phyloP scores from a whole-genome alignment of 2,329 filamentous ascomycete genomes.

The Colletotrichum tanaceti region DNA sequence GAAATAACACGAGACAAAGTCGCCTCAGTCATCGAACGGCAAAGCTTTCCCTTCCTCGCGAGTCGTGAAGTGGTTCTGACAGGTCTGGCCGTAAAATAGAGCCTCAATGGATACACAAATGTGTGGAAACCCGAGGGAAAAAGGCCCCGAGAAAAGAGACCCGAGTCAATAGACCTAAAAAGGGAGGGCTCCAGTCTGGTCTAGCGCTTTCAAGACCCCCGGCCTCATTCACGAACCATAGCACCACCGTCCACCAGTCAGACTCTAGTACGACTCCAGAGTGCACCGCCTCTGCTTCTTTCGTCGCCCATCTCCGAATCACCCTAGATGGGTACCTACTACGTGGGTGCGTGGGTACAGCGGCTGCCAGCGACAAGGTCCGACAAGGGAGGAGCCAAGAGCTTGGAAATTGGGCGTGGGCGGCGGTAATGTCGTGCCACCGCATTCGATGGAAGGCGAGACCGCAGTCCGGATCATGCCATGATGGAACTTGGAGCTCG shows the following conservation, averaged over 20 bases:
- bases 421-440: conserved; percentile 26
- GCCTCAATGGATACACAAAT: neutral
- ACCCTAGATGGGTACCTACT: conserved; percentile 18
- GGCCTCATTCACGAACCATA: conserved; percentile 23
- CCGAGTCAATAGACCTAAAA: neutral
- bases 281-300: conserved; percentile 14
- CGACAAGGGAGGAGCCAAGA: conserved; percentile 29
- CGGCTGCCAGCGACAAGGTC: conserved; percentile 5
- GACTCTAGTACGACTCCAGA: neutral
- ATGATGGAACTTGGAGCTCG: conserved; percentile 7
- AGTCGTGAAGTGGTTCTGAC: conserved; percentile 10
- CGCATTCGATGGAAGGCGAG: conserved; percentile 22
- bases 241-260: neutral
- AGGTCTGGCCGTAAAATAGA: conserved; percentile 31
- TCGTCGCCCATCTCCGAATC: conserved; percentile 25
- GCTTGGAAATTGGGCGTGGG: conserved; percentile 29
- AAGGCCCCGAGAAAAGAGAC: neutral
- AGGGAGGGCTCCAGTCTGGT: conserved; percentile 8
- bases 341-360: conserved; percentile 23
- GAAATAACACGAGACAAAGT: conserved; percentile 31
- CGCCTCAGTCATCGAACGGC: no score
- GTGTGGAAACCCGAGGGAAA: neutral
- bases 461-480: conserved; percentile 17
- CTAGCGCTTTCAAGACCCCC: conserved; percentile 25
- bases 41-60: conserved; percentile 8